Base-by-base conservation (phyloP, 495 filamentous ascomycete genomes). In the Haplographium delicatum region DNA sequence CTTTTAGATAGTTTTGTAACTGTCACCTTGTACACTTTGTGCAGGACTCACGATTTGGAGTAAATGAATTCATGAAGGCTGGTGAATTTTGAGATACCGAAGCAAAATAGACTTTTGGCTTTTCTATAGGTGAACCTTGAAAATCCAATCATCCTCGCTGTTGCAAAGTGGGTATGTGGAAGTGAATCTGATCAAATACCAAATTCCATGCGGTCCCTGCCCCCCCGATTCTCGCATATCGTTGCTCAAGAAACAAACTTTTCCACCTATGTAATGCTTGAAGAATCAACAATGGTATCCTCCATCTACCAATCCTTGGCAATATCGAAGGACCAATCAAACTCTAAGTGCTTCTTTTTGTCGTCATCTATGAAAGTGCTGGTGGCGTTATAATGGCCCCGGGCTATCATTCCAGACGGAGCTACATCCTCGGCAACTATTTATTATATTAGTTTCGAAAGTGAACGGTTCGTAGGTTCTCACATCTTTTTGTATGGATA, bases 341-440 rank as follows among this genome's bases (percentile, higher is more conserved):
- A 97, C 59, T 82, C 69, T 31, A 98, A 74, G 67, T 97, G 89
- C 25, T 73, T 81, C 65, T 88, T 79, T 54, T 87, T 75, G 69
- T 98, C 93, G 54, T 98, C 93, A 64, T 98, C 93, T 47, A 93
- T 72, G 68, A 98, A 97, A 66, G 78, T 86, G 44, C 86, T 93
- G 41, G 76, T 70, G 16, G 89, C 91, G 39, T 85, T 80, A 73
- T 97, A 98, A 65, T 84, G 75, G 42, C 89, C 94, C 39, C 93
- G 83, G 49, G 78, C 84, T 7, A 95, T 60, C 83, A 95, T 89
- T 64, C 91, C 91, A 13, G 83, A 80, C 15, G 93, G 93, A 11
- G 93, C 93, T 48, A 93, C 88, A 62, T 95, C 89, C 60, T 86
- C 74, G 50, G 84, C 75, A 75, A 98, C 93, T 97, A 58, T 23